Base-by-base conservation (phyloP, 768 basidiomycete genomes). In the Cystobasidiopsis lactophilus region DNA sequence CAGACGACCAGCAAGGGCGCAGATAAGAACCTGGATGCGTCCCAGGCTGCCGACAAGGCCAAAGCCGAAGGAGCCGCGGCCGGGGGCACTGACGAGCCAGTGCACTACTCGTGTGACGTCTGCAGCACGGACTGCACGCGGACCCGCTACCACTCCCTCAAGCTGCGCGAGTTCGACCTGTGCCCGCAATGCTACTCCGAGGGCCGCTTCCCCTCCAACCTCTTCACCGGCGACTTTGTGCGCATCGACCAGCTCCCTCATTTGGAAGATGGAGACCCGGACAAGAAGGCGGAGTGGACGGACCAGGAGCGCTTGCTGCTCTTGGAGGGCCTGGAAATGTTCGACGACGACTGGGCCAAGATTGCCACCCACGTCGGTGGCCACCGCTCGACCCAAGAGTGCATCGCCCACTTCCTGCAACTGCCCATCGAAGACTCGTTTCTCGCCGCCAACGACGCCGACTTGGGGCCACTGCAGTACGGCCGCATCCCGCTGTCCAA, bases 181-280 rank as follows among this genome's bases (percentile, higher is more conserved):
- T 98, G 91, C 60, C 74, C 80, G 0, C 74, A 84, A 1, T 96
- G 91, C 68, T 98, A 95, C 67, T 78, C 88, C 55, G 85, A 89
- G 55, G 93, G 91, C 2, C 83, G 93, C 43, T 98, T 98, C 73
- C 88, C 93, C 0, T 83, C 83, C 0, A 78, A 77, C 29, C 85
- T 96, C 81, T 95, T 85, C 70, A 83, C 82, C 39, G 91, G 91
- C 13, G 91, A 95, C 69, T 98, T 98, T 67, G 83, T 96, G 19
- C 58, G 67, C 43, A 58, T 67, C 21, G 66, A 67, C 4, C 33
- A 67, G 66, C 40, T 64, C 69, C 59, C 56, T 24, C 50, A 33
- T 35, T 24, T 30, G 5, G 53, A 52, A 35, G 30, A 37, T 13
- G 41, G 50, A 14, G 52, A 57, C 44, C 53, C 56, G 40, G 52